Conservation (phyloP, 768 basidiomycete species). For the Kondoa malvinella region DNA sequence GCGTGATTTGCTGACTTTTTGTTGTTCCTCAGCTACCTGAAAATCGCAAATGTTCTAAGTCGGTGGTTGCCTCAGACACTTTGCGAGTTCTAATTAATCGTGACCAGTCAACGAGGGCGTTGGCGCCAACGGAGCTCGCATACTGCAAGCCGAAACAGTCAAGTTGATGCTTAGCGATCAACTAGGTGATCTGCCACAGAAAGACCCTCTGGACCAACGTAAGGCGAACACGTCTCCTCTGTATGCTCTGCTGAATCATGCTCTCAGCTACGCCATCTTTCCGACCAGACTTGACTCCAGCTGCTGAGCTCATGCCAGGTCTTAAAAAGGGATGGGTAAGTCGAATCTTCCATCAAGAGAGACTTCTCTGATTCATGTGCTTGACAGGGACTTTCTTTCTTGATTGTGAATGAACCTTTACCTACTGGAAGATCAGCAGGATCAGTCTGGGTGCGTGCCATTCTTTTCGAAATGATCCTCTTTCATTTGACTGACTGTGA, state of each 20-base stretch:
- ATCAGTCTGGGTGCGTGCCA: not conserved
- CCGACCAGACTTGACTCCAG: not conserved
- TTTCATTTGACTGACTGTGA: not conserved
- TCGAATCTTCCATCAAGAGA: not conserved
- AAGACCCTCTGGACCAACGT: not conserved
- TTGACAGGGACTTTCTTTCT: slow-evolving; percentile 3
- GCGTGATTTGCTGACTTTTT: not conserved
- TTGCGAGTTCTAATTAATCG: too few relatives aligned
- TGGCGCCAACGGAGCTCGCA: slow-evolving; percentile 18
- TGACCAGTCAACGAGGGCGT: slow-evolving; percentile 14
- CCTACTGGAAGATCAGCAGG: not conserved
- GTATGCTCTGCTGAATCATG: not conserved
- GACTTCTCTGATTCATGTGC: not conserved
- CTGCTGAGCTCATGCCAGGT: not conserved
- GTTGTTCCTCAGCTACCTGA: not conserved
- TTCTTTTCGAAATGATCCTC: not conserved
- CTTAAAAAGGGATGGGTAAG: not conserved
- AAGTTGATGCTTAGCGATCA: slow-evolving; percentile 16
- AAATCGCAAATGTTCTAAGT: not conserved
- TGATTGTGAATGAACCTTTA: not conserved
- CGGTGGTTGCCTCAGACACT: too few relatives aligned
- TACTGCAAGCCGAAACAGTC: slow-evolving; percentile 18
- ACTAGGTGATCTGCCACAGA: not conserved
- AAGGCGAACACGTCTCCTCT: too few relatives aligned
- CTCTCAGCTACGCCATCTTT: not conserved